These are phyloP conservation scores for Cyberlindnera maritima DNA, from an alignment of 805 yeast genomes.

Conservation along the genomic window DNA sequence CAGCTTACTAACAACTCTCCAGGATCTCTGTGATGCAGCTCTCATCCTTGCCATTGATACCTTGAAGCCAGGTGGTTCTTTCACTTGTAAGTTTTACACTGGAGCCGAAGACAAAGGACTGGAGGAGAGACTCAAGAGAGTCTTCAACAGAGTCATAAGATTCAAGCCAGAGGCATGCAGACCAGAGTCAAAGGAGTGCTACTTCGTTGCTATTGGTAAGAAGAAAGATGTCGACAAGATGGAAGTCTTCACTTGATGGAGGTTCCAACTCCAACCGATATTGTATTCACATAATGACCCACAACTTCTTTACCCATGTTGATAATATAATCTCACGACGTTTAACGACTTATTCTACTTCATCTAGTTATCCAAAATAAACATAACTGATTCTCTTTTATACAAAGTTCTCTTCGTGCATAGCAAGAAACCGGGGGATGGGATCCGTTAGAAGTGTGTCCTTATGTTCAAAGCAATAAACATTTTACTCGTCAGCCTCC, in stretches of 20 bases:
- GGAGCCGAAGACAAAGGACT: conserved; percentile 74
- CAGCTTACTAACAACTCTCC: conserved; percentile 7
- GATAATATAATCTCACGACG: no score
- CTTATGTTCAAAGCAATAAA: background rate
- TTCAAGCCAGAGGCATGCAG: conserved; percentile 84
- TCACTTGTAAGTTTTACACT: conserved; percentile 81
- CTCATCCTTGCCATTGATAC: conserved; percentile 68
- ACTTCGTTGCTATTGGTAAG: conserved; percentile 66
- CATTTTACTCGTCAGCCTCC: conserved; percentile 4
- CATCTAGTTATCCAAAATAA: no score
- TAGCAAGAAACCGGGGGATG: no score
- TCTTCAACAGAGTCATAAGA: conserved; percentile 61
- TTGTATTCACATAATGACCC: no score
- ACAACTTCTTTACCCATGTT: no score
- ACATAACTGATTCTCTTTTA: background rate
- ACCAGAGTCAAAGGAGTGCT: conserved; percentile 76
- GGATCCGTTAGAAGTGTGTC: background rate
- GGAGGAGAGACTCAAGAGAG: conserved; percentile 53
- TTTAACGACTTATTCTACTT: background rate
- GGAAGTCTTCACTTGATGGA: conserved; percentile 36
- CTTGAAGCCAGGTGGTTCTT: conserved; percentile 65
- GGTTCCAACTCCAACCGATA: no score
- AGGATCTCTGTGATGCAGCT: conserved; percentile 91
- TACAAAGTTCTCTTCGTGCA: background rate
- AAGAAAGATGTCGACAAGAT: conserved; percentile 40